Evolutionary conservation across 192 early-diverging fungal species (phyloP), one percentile per base, ranked within the genome.

Genomic region (Coemansia sp.): DNA sequence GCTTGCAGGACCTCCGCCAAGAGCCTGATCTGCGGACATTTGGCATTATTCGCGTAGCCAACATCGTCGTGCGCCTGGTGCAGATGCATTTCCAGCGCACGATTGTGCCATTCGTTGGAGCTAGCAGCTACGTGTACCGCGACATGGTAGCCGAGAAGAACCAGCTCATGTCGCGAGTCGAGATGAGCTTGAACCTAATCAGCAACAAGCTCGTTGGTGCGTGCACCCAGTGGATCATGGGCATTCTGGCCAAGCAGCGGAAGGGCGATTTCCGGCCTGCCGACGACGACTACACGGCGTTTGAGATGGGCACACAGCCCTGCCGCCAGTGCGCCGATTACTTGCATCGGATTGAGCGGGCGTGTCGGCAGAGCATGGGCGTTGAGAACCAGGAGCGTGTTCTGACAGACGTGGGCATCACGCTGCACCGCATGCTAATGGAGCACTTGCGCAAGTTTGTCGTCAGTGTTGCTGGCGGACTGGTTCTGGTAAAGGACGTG

Each of bases 381-480:
- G 73, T 69, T 18, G 85, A 96, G 57, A 98, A 96, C 73, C 84
- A 87, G 50, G 88, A 92, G 53, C 76, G 83, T 26, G 90, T 94
- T 64, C 83, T 95, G 31, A 75, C 80, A 12, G 92, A 95, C 59
- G 79, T 98, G 43, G 95, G 97, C 28, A 82, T 79, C 25, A 73
- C 84, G 8, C 89, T 99, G 66, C 88, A 96, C 65, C 82, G 91
- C 8, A 79, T 95, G 82, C 81, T 99, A 61, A 75, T 96, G 70
- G 97, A 97, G 37, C 97, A 99, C 62, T 86, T 94, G 64, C 93
- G 94, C 79, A 94, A 92, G 72, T 98, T 89, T 61, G 70, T 72
- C 21, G 92, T 95, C 21, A 95, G 86, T 68, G 86, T 92, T 11
- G 88, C 88, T 8, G 97, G 97, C 39, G 94, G 93, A 26, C 75